These are phyloP conservation scores for Ascosphaera pollenicola DNA, from an alignment of 2,329 filamentous ascomycete genomes.

Conservation along the genomic window DNA sequence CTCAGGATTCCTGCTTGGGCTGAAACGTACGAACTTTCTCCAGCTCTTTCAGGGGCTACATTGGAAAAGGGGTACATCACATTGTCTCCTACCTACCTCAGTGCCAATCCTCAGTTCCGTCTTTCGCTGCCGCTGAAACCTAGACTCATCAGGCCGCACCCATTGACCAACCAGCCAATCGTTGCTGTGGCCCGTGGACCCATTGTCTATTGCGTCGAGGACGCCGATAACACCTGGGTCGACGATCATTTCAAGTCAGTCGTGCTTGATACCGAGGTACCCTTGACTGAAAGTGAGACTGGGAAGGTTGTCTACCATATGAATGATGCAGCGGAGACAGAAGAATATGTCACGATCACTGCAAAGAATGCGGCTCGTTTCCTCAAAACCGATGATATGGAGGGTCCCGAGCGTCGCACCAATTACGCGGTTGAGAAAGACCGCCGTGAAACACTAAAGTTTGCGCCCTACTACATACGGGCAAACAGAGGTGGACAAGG, in stretches of 20 bases:
- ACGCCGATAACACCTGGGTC: conserved; percentile 34
- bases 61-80: conserved; percentile 20
- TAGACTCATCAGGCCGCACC: conserved; percentile 30
- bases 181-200: conserved; percentile 33
- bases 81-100: conserved; percentile 21
- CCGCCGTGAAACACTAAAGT: conserved; percentile 15
- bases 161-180: conserved; percentile 33
- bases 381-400: neutral
- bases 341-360: conserved; percentile 9
- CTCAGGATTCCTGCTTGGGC: conserved; percentile 35
- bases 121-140: conserved; percentile 27
- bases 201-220: conserved; percentile 38
- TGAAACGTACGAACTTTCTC: conserved; percentile 9
- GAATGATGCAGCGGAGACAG: conserved; percentile 6
- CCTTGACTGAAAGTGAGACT: conserved; percentile 4
- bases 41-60: conserved; percentile 1
- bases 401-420: neutral
- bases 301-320: conserved; percentile 5
- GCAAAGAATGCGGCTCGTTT: conserved; percentile 7
- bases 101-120: conserved; percentile 20
- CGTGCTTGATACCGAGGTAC: conserved; percentile 4
- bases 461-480: conserved; percentile 33
- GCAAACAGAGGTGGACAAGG: conserved; percentile 32
- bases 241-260: conserved; percentile 21
- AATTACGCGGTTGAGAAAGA: neutral